Base-by-base conservation (phyloP, 163 green algal genomes). In the Prototheca cutis region DNA sequence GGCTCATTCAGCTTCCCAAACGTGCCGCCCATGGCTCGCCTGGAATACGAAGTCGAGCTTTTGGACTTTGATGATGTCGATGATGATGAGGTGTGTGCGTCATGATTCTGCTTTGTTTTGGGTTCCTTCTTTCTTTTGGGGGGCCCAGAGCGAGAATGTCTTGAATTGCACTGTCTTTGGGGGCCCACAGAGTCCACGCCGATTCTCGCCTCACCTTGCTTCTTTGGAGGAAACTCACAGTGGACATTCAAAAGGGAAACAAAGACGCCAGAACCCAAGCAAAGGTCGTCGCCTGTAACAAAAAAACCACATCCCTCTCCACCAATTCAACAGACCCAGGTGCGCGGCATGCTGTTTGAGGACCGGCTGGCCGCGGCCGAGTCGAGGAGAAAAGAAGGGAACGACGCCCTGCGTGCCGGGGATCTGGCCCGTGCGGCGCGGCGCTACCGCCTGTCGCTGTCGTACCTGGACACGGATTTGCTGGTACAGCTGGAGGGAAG, bases 1-100 rank as follows among this genome's bases (percentile, higher is more conserved):
- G 87, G 87, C 39, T 87, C 61, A 66, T 95, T 95, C 72, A 87
- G 76, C 13, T 93, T 93, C 63, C 87, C 87, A 4, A 70, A 63
- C 18, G 84, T 94, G 40, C 85, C 87, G 4, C 84, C 84, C 27
- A 40, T 70, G 45, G 65, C 76, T 1, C 25, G 70, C 18, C 76
- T 95, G 10, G 58, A 73, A 18, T 94, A 92, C 60, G 78, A 89
- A 2, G 32, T 93, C 47, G 69, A 89, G 62, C 75, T 93, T 58
- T 17, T 94, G 24, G 75, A 73, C 7, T 90, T 70, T 62, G 83
- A 91, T 36, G 57, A 71, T 31, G 66, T 68, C 0, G 59, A 79
- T 4, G 82, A 89, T 55, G 74, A 53, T 7, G 42, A 32, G 28
- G 27, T 15, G 36, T 10, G 17, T 45, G 13, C 36, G 13, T 10